phyloP scores from a whole-genome alignment of 345 rosid species.

The Erysimum cheiranthoides region DNA sequence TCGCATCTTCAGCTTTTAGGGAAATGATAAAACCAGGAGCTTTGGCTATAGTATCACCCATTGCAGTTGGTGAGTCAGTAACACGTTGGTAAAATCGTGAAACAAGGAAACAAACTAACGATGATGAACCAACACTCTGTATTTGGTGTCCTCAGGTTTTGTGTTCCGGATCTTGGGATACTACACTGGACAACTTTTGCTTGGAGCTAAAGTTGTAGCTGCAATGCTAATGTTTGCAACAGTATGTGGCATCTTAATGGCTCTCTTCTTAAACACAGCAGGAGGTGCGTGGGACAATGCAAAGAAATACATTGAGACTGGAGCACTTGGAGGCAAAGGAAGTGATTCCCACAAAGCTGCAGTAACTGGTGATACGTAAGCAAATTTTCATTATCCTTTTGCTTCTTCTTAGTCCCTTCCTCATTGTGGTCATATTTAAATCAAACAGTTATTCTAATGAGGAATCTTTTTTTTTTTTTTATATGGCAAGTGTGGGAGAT shows the following conservation, averaged over 20 bases:
- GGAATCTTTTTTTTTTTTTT: neutral
- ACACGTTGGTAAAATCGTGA: neutral
- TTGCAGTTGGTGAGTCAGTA: constrained; percentile 64
- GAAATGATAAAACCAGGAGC: constrained; percentile 99
- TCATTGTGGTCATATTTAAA: neutral
- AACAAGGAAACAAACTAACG: neutral
- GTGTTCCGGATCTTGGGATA: constrained; percentile 80
- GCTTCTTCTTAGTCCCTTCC: neutral
- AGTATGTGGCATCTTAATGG: constrained; percentile 97
- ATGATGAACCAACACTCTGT: neutral
- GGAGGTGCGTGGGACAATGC: constrained; percentile 99
- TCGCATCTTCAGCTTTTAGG: constrained; percentile 88
- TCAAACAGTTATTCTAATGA: neutral
- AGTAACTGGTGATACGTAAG: constrained; percentile 97
- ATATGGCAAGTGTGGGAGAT: constrained; percentile 82
- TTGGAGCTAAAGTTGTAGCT: constrained; percentile 97
- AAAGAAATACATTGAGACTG: constrained; percentile 91
- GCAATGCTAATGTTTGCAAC: constrained; percentile 96
- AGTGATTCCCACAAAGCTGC: constrained; percentile 98
- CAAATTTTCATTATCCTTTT: neutral
- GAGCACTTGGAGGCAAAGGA: constrained; percentile 97
- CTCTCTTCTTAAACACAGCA: constrained; percentile 93
- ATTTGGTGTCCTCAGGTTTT: constrained; percentile 58
- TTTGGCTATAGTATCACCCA: constrained; percentile 89
- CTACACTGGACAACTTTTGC: constrained; percentile 86